phyloP scores from a whole-genome alignment of 2,329 filamentous ascomycete species.

The Aspergillus sclerotialis region DNA sequence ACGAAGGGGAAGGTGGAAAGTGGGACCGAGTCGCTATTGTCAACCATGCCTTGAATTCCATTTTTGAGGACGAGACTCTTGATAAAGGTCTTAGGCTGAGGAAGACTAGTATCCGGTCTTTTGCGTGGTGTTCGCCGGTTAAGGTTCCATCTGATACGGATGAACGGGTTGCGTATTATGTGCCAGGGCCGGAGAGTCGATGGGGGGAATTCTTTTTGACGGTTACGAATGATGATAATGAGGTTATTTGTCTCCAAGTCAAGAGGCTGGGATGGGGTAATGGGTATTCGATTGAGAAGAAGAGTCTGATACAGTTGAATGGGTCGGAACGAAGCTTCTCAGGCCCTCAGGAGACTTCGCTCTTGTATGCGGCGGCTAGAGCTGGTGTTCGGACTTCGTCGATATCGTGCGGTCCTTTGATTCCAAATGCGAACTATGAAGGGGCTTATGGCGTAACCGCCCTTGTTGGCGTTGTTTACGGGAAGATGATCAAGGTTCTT shows the following conservation, averaged over 20 bases:
- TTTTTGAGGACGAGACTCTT: conserved; percentile 25
- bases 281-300: conserved; percentile 17
- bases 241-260: conserved; percentile 26
- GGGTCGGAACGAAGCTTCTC: conserved; percentile 8
- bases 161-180: conserved; percentile 1
- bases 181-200: conserved; percentile 15
- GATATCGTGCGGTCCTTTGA: conserved; percentile 29
- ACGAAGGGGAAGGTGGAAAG: conserved; percentile 43
- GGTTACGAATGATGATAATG: conserved; percentile 34
- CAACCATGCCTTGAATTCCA: conserved; percentile 41
- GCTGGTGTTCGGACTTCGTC: conserved; percentile 17
- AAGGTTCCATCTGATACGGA: conserved; percentile 10
- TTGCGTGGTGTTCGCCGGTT: conserved; percentile 34
- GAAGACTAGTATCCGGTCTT: conserved; percentile 32
- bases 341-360: background rate
- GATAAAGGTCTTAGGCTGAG: conserved; percentile 16
- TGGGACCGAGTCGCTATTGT: conserved; percentile 50
- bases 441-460: conserved; percentile 11
- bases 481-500: conserved; percentile 21
- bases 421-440: conserved; percentile 1
- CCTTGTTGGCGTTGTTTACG: conserved; percentile 22
- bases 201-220: conserved; percentile 31
- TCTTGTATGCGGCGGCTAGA: conserved; percentile 9
- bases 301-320: conserved; percentile 16
- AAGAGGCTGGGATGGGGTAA: conserved; percentile 7